These are phyloP conservation scores for Phaeomoniella chlamydospora DNA, from an alignment of 2,329 filamentous ascomycete species.

Conservation along the genomic window DNA sequence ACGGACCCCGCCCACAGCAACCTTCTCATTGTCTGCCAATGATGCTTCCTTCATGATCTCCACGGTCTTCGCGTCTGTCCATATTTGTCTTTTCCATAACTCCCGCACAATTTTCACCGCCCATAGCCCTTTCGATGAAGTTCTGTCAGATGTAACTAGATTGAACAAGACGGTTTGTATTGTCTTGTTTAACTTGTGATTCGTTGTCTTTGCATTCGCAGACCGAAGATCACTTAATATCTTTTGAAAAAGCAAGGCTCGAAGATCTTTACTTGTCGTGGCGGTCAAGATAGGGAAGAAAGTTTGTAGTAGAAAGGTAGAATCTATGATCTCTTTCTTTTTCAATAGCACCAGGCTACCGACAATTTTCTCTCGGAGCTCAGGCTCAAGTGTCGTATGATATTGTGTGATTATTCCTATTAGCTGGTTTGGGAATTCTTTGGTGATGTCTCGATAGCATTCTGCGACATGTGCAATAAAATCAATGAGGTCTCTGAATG, in stretches of 20 bases:
- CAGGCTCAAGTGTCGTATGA: conserved; percentile 67
- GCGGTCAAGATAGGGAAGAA: conserved; percentile 87
- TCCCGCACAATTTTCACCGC: conserved; percentile 90
- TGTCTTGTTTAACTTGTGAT: conserved; percentile 84
- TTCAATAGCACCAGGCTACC: conserved; percentile 74
- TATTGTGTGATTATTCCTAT: conserved; percentile 68
- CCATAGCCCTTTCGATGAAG: conserved; percentile 81
- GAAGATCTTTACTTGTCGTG: conserved; percentile 82
- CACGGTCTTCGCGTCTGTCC: conserved; percentile 89
- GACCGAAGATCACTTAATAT: conserved; percentile 83
- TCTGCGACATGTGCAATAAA: conserved; percentile 88
- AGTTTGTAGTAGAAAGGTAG: conserved; percentile 66
- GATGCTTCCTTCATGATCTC: conserved; percentile 95
- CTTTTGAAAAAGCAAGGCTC: conserved; percentile 72
- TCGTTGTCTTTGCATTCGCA: conserved; percentile 73
- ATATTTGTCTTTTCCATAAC: conserved; percentile 91
- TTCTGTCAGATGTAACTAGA: conserved; percentile 70
- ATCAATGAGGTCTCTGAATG: conserved; percentile 82
- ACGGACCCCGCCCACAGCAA: conserved; percentile 69
- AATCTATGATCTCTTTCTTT: conserved; percentile 87
- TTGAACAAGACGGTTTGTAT: conserved; percentile 92
- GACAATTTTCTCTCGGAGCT: conserved; percentile 87
- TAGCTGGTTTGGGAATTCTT: conserved; percentile 63
- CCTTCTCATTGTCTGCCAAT: conserved; percentile 83
- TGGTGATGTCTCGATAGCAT: conserved; percentile 73